Conservation (phyloP, 2,329 filamentous ascomycete species). For the Fusarium sp. region DNA sequence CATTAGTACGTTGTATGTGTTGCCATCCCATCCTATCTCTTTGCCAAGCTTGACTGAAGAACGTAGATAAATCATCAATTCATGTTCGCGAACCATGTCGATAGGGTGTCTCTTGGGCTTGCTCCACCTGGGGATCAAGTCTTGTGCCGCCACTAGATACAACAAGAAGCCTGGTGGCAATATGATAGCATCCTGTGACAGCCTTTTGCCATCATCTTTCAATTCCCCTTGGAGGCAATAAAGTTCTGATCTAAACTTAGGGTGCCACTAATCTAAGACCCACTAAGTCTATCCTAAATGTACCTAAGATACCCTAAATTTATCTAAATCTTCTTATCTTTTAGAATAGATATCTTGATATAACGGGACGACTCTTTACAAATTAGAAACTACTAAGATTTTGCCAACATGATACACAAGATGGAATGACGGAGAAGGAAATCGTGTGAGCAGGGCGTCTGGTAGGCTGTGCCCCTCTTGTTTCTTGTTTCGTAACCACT, state of each 20-base stretch:
- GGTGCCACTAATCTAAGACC: neutral
- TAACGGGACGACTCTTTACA: rapidly evolving
- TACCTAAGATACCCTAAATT: neutral
- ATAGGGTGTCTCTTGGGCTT: neutral
- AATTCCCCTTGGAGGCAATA: neutral
- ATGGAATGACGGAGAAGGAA: too few relatives aligned
- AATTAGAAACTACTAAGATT: rapidly evolving
- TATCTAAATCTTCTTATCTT: neutral
- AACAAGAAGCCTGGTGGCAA: rapidly evolving
- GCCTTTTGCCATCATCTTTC: neutral
- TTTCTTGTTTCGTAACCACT: neutral
- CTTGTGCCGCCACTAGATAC: neutral
- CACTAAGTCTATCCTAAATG: neutral
- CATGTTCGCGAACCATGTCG: neutral
- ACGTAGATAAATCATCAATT: too few relatives aligned
- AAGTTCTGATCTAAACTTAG: neutral
- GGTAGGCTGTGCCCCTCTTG: neutral
- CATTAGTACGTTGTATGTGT: neutral
- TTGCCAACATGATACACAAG: neutral
- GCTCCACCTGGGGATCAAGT: neutral
- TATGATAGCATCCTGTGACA: neutral
- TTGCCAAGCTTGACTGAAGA: neutral
- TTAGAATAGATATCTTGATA: neutral
- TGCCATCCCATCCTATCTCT: rapidly evolving
- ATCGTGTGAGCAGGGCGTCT: too few relatives aligned